Percentiles rank a stretch among this genome's conserved stretches.
Conservation (phyloP, 78 protist species). For the Polysphondylium violaceum region DNA sequence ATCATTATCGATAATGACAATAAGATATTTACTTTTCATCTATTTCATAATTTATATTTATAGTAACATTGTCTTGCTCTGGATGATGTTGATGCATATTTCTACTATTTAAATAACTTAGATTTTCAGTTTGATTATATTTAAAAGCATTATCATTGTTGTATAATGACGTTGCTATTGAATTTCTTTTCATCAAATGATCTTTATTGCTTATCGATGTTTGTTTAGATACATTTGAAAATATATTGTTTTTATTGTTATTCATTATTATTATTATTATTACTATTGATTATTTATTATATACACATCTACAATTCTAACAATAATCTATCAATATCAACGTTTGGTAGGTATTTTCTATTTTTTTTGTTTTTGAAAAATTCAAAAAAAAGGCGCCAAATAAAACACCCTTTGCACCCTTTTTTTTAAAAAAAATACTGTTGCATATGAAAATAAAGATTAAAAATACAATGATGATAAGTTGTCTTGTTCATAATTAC, state of each 20-base stretch:
- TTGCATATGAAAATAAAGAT: too few species aligned
- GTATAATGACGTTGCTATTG: conserved; percentile 10
- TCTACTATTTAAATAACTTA: conserved; percentile 17
- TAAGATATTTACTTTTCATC: conserved; percentile 31
- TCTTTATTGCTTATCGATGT: background rate
- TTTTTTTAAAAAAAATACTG: too few species aligned
- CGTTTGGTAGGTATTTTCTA: too few species aligned
- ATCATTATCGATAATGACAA: background rate
- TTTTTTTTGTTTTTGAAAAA: too few species aligned
- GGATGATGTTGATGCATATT: background rate
- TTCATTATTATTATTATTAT: background rate
- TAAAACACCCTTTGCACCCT: too few species aligned
- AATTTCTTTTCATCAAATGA: background rate
- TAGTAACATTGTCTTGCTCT: background rate
- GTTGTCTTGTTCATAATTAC: too few species aligned
- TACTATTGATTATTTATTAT: background rate
- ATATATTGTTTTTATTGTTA: conserved; percentile 13
- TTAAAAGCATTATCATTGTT: conserved; percentile 9
- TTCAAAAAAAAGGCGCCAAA: too few species aligned
- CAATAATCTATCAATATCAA: too few species aligned
- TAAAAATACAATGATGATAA: too few species aligned
- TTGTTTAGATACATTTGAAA: conserved; percentile 23
- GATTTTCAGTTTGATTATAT: conserved; percentile 61
- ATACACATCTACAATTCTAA: background rate
- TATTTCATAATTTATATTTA: conserved; percentile 5